Evolutionary conservation across 306 rosid species (phyloP), one percentile per base, ranked within the genome.

Genomic region (Trifolium dubium): DNA sequence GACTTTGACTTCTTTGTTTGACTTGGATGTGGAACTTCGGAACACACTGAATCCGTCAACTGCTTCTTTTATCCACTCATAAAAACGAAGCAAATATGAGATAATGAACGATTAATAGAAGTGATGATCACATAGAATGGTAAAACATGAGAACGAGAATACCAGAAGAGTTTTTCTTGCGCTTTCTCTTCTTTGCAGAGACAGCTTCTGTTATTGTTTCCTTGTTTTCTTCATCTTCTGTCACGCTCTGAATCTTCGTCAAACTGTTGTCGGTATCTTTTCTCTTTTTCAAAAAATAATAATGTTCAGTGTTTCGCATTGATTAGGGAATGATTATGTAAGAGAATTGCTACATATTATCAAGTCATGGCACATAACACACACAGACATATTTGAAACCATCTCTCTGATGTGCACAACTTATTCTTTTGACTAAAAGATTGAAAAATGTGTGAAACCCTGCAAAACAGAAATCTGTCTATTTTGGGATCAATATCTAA

Each of bases 1-100:
- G 56, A 73, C 74, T 18, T 66, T 60, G 51, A 75, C 78, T 34
- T 83, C 87, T 19, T 79, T 84, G 13, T 32, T 79, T 49, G 46
- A 64, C 29, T 7, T 77, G n/a, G 85, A 80, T 44, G 87, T 74
- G 0, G 97, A 88, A 35, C 67, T 84, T 85, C 85, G 89, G 43
- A 92, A 94, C 53, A 94, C 93, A 18, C 43, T 86, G 60, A 94
- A 85, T 77, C 96, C 96, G 35, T 92, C 93, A 64, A 84, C 96
- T 2, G 81, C 7, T 77, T 87, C 97, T 86, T 54, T 55, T 7
- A 30, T 79, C 18, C 17, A 6, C 44, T 53, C 11, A 34, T 47
- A 49, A 62, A 76, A 83, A 50, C 18, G 8, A 74, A 83, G 6
- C 5, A 54, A 23, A 73, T 39, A 61, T 71, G 13, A 74, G 70